These are phyloP conservation scores for Penicillium sp. DNA, from an alignment of 2,329 filamentous ascomycete genomes.

Conservation along the genomic window DNA sequence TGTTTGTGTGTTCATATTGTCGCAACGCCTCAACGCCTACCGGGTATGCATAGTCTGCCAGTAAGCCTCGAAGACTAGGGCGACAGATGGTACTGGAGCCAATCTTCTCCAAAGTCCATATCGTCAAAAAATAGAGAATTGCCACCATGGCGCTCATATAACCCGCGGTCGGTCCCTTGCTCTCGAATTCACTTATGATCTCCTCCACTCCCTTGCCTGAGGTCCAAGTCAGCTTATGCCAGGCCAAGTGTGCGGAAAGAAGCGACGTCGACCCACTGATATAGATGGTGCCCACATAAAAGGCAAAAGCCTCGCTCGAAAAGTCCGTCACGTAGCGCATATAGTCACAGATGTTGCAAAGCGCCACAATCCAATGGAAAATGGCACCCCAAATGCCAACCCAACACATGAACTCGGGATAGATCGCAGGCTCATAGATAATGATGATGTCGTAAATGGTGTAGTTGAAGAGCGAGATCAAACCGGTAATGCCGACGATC, in stretches of 20 bases:
- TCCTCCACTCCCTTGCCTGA: constrained; percentile 53
- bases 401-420: constrained; percentile 53
- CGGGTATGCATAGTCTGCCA: constrained; percentile 50
- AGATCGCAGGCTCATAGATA: constrained; percentile 45
- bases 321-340: constrained; percentile 56
- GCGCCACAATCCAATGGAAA: constrained; percentile 51
- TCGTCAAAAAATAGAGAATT: constrained; percentile 47
- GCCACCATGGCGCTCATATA: constrained; percentile 48
- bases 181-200: constrained; percentile 46
- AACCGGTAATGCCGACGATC: constrained; percentile 53
- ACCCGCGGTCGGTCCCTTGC: constrained; percentile 38
- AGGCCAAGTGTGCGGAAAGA: too few relatives aligned
- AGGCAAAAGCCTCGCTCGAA: constrained; percentile 48
- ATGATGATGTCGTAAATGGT: constrained; percentile 54
- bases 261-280: constrained; percentile 34
- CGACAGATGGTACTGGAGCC: constrained; percentile 49
- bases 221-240: constrained; percentile 12
- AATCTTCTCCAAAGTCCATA: constrained; percentile 44
- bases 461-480: constrained; percentile 53
- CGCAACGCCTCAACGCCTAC: constrained; percentile 21
- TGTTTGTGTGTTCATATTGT: too few relatives aligned
- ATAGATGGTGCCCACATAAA: constrained; percentile 54
- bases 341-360: constrained; percentile 51
- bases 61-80: constrained; percentile 40
- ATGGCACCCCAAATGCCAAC: constrained; percentile 53